These are phyloP conservation scores for Pyricularia pennisetigena DNA, from an alignment of 2,329 filamentous ascomycete species.

Conservation along the genomic window DNA sequence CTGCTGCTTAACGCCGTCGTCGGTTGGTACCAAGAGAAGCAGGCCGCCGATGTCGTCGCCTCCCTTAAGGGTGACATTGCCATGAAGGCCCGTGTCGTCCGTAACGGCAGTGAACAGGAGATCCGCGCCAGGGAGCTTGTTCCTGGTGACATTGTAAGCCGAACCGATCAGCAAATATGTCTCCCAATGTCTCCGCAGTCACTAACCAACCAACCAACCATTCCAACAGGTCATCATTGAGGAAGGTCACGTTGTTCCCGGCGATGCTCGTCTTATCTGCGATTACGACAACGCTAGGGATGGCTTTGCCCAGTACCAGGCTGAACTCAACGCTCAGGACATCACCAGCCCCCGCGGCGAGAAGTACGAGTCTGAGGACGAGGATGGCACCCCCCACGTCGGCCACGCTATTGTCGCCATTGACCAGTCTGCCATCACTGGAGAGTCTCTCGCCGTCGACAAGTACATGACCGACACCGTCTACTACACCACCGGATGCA, in stretches of 20 bases:
- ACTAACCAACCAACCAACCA: constrained; percentile 1
- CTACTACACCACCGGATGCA: constrained; percentile 76
- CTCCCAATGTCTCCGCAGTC: no score
- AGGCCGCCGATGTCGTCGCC: constrained; percentile 67
- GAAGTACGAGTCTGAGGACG: constrained; percentile 49
- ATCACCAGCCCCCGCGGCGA: constrained; percentile 45
- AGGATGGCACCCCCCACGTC: constrained; percentile 43
- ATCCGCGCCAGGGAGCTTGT: constrained; percentile 68
- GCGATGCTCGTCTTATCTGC: constrained; percentile 62
- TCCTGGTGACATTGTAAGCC: constrained; percentile 62
- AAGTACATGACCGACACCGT: constrained; percentile 65
- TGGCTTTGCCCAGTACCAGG: constrained; percentile 30
- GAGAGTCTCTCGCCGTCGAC: constrained; percentile 70
- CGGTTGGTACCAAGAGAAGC: constrained; percentile 76
- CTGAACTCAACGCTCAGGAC: constrained; percentile 55
- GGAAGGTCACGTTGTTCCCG: constrained; percentile 62
- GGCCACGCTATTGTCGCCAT: constrained; percentile 60
- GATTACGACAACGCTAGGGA: constrained; percentile 55
- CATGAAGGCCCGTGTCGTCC: constrained; percentile 60
- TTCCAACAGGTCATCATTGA: constrained; percentile 53
- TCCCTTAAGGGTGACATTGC: constrained; percentile 70
- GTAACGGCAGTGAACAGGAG: constrained; percentile 56
- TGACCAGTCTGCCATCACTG: constrained; percentile 74
- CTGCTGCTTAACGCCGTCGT: constrained; percentile 65
- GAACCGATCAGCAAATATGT: no score